Conservation (phyloP, 2,329 filamentous ascomycete species). For the Blumeriella jaapii region DNA sequence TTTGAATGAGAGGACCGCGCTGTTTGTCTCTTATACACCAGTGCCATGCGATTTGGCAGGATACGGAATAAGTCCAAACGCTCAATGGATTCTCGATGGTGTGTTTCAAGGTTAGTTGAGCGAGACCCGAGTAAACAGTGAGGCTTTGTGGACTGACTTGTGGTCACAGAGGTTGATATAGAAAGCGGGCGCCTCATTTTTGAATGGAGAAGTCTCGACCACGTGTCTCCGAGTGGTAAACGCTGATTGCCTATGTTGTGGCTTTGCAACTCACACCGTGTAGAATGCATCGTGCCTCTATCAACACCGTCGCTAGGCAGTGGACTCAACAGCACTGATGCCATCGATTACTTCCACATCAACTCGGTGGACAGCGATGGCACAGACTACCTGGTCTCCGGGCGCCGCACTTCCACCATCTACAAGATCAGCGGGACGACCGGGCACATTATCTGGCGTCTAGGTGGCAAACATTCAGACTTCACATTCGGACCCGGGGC, state of each 20-base stretch:
- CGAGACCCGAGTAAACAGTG: constrained; percentile 3
- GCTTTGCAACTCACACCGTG: too few relatives aligned
- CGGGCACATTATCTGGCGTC: constrained; percentile 36
- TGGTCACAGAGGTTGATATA: constrained; percentile 20
- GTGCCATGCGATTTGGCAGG: constrained; percentile 33
- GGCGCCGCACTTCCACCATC: constrained; percentile 34
- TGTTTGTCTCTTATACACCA: constrained; percentile 43
- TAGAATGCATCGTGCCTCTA: constrained; percentile 6
- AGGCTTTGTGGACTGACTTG: constrained; percentile 3
- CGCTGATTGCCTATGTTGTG: too few relatives aligned
- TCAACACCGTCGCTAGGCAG: constrained; percentile 16
- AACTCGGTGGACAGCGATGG: constrained; percentile 31
- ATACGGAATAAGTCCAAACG: constrained; percentile 35
- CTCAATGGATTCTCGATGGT: constrained; percentile 45
- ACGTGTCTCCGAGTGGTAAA: constrained; percentile 34
- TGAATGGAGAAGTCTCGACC: constrained; percentile 46
- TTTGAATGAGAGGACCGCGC: constrained; percentile 38
- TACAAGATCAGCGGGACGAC: constrained; percentile 36
- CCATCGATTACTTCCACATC: constrained; percentile 29
- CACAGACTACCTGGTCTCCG: constrained; percentile 37
- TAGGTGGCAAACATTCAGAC: constrained; percentile 34
- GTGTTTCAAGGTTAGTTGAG: constrained; percentile 37
- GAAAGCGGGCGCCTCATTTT: constrained; percentile 43
- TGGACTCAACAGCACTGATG: constrained; percentile 30
- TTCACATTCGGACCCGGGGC: constrained; percentile 32